These are phyloP conservation scores for Daldinia childiae DNA, from an alignment of 495 filamentous ascomycete genomes.

Conservation along the genomic window DNA sequence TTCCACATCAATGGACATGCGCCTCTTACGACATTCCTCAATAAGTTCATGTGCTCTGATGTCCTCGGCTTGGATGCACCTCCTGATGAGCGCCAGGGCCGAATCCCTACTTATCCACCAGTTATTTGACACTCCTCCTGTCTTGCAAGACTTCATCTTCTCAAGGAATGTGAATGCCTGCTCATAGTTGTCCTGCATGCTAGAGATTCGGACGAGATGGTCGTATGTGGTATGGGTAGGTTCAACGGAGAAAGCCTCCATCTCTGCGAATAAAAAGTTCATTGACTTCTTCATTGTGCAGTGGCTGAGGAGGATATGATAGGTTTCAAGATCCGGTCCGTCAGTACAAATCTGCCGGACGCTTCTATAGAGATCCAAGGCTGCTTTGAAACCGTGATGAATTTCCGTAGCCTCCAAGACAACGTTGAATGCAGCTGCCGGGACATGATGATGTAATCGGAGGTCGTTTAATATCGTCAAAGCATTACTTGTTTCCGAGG, in stretches of 20 bases:
- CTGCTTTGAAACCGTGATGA: conserved; percentile 58
- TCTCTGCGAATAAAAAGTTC: conserved; percentile 78
- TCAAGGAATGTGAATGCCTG: conserved; percentile 67
- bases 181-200: conserved; percentile 62
- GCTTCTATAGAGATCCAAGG: conserved; percentile 75
- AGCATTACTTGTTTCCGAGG: conserved; percentile 51
- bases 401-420: conserved; percentile 65
- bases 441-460: conserved; percentile 56
- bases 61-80: conserved; percentile 54
- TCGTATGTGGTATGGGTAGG: conserved; percentile 74
- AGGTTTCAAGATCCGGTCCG: conserved; percentile 68
- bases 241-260: conserved; percentile 68
- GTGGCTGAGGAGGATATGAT: conserved; percentile 72
- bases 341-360: conserved; percentile 68
- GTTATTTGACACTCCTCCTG: conserved; percentile 22
- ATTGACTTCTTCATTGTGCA: conserved; percentile 67
- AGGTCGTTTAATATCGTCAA: conserved; percentile 66
- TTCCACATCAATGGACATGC: conserved; percentile 38
- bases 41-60: conserved; percentile 55
- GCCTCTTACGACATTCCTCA: conserved; percentile 49
- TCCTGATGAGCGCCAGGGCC: conserved; percentile 51
- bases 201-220: conserved; percentile 71
- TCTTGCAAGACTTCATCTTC: conserved; percentile 56
- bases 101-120: conserved; percentile 53
- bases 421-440: conserved; percentile 67